Evolutionary conservation across 108 stramenopile species (phyloP).

Genomic region (Thalassiosira profunda): DNA sequence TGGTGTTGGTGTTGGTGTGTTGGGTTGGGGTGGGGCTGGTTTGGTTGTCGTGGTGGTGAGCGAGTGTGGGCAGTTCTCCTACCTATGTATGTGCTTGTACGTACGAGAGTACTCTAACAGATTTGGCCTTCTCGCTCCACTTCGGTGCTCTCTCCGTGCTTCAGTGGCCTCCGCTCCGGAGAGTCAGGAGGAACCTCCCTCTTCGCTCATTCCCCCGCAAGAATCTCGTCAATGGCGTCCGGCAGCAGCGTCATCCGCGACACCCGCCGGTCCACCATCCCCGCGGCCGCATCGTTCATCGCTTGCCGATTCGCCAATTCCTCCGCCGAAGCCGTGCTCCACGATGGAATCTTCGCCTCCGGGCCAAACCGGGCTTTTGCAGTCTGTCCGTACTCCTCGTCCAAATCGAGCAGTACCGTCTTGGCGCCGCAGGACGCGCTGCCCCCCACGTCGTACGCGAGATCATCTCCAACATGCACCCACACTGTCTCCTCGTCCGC

Average conservation of each 20-base stretch:
- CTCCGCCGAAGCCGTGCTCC: slow-evolving; percentile 70
- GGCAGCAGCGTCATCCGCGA: slow-evolving; percentile 71
- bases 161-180: too few relatives aligned
- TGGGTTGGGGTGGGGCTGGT: too few relatives aligned
- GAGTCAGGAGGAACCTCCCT: too few relatives aligned
- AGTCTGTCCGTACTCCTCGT: slow-evolving; percentile 73
- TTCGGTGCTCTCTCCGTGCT: too few relatives aligned
- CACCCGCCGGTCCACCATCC: slow-evolving; percentile 72
- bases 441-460: slow-evolving; percentile 91
- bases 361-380: slow-evolving; percentile 76
- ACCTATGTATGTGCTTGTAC: too few relatives aligned
- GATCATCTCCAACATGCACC: slow-evolving; percentile 92
- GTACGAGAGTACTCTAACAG: too few relatives aligned
- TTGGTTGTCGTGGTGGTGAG: too few relatives aligned
- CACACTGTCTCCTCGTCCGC: slow-evolving; percentile 59
- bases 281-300: slow-evolving; percentile 77
- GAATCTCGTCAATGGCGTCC: slow-evolving; percentile 76
- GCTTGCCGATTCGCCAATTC: slow-evolving; percentile 66
- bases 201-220: too few relatives aligned
- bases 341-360: slow-evolving; percentile 68
- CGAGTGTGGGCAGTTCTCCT: too few relatives aligned
- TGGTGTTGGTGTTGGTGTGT: too few relatives aligned
- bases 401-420: slow-evolving; percentile 83
- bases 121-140: too few relatives aligned
- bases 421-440: slow-evolving; percentile 80